Evolutionary conservation across 1,284 basidiomycete genomes (phyloP).

Genomic region (Boletus sp.): DNA sequence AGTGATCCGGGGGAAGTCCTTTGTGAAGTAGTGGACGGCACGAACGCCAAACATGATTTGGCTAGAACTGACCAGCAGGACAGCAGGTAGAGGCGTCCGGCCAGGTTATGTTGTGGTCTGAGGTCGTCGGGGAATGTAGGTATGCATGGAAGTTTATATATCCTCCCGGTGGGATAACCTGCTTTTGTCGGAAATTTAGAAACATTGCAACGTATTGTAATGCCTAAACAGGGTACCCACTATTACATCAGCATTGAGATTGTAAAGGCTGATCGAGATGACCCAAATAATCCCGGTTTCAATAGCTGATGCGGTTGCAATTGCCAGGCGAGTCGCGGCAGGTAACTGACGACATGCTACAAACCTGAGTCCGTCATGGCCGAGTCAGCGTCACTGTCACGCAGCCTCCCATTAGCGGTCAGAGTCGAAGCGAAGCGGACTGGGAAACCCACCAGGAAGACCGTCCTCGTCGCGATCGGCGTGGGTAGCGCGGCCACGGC

Average conservation of each 20-base stretch:
- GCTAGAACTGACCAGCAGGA: slow-evolving; percentile 1
- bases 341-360: no score
- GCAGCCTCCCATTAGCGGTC: no score
- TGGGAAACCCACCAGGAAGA: not conserved
- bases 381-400: not conserved
- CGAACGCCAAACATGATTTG: slow-evolving; percentile 15
- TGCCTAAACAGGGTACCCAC: not conserved
- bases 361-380: not conserved
- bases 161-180: slow-evolving; percentile 20
- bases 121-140: slow-evolving; percentile 16
- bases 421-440: no score
- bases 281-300: not conserved
- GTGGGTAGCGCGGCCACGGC: not conserved
- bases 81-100: not conserved
- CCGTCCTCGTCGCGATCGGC: not conserved
- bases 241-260: not conserved
- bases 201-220: not conserved
- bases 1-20: slow-evolving; percentile 44
- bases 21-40: slow-evolving; percentile 19
- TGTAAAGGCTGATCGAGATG: not conserved
- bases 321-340: not conserved
- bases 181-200: not conserved
- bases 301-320: not conserved
- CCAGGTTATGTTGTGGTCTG: slow-evolving; percentile 5
- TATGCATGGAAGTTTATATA: slow-evolving; percentile 28